Base-by-base conservation (phyloP, 371 early-diverging fungal genomes). In the Fennellomyces sp. region DNA sequence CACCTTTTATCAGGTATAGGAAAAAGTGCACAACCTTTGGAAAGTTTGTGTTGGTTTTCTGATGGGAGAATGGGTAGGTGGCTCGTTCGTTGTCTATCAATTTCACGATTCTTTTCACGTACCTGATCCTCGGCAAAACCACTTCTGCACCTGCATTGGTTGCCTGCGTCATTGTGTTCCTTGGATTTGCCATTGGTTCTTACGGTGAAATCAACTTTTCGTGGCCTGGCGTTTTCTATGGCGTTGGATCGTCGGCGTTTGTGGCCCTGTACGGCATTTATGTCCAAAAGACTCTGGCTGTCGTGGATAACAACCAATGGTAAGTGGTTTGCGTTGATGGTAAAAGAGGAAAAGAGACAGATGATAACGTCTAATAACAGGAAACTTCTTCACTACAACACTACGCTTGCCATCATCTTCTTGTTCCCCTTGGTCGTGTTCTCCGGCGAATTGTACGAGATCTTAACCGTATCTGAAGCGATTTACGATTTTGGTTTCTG, bases 261-360 rank as follows among this genome's bases (percentile, higher is more conserved):
- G 88, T 89, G 10, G 90, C 90, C 2, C 73, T 89, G 30, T 89
- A 89, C 57, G 90, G 90, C 50, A 88, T 89, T 53, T 89, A 87
- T 60, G 88, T 89, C 35, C 88, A 89, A 76, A 89, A 89, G 80
- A 87, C 86, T 2, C 72, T 90, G 28, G 55, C 42, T 2, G 62
- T 75, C n/a, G 83, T 90, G 13, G 88, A 88, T 33, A 88, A 88
- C 69, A 86, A 88, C 59, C 84, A 88, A 69, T 90, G 90, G 90
- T 83, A 68, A 71, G 64, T 12, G 45, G n/a, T 42, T 29, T 17
- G 31, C 36, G 19, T 39, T 35, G 29, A 29, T 27, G 13, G 5
- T n/a, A 10, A 30, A 26, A 52, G 28, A 31, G 23, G 21, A 33
- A 53, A 4, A 17, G 6, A 36, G 38, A 10, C n/a, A 39, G 5